Evolutionary conservation across 2,329 filamentous ascomycete species (phyloP).

Genomic region (Fusarium newnesense): DNA sequence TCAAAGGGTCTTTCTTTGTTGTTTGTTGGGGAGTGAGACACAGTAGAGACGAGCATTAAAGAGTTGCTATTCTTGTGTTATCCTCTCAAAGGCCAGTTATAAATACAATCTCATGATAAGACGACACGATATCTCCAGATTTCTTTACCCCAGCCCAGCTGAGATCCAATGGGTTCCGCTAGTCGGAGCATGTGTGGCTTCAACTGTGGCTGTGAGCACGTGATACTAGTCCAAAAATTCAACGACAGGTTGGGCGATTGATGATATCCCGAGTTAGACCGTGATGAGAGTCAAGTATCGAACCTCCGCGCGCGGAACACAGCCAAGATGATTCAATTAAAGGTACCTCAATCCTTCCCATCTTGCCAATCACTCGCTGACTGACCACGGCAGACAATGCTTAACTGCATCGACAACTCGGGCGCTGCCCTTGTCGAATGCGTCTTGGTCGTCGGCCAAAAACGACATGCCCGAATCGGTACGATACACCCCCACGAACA

Average conservation of each 20-base stretch:
- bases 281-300: slow-evolving; percentile 38
- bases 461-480: slow-evolving; percentile 90
- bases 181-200: slow-evolving; percentile 3
- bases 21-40: background rate
- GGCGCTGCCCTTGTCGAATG: slow-evolving; percentile 98
- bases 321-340: slow-evolving; percentile 88
- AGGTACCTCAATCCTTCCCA: slow-evolving; percentile 59
- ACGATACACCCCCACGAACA: slow-evolving; percentile 46
- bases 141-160: background rate
- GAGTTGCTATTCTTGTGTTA: background rate
- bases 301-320: slow-evolving; percentile 29
- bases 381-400: slow-evolving; percentile 76
- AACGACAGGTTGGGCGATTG: slow-evolving; percentile 24
- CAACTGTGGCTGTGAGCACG: slow-evolving; percentile 37
- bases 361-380: slow-evolving; percentile 3
- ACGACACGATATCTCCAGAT: background rate
- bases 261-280: slow-evolving; percentile 32
- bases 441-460: slow-evolving; percentile 90
- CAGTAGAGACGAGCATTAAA: background rate
- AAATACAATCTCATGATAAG: background rate
- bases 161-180: background rate
- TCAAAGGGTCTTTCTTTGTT: background rate
- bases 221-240: slow-evolving; percentile 44
- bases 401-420: slow-evolving; percentile 99
- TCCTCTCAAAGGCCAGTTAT: rapidly evolving